These are phyloP conservation scores for Fermentozyma sake DNA, from an alignment of 1,139 yeast genomes.

Conservation along the genomic window DNA sequence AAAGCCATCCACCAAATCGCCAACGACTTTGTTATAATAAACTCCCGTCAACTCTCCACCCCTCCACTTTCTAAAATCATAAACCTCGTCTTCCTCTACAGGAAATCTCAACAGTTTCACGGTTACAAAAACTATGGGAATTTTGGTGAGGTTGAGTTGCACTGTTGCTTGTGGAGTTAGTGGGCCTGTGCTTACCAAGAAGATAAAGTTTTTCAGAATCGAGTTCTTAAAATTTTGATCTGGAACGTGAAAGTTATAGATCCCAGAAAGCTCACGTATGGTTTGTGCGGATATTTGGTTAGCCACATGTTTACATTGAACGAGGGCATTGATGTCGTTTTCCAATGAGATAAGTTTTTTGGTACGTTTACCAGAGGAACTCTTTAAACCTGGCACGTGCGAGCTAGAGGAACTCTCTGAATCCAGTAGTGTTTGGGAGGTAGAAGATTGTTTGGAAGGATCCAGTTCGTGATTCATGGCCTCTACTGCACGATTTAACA, in stretches of 20 bases:
- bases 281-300: slow-evolving; percentile 47
- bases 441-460: slow-evolving; percentile 4
- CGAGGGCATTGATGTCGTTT: slow-evolving; percentile 33
- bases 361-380: slow-evolving; percentile 2
- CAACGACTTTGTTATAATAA: slow-evolving; percentile 43
- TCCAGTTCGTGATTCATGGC: too few species aligned
- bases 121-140: slow-evolving; percentile 49
- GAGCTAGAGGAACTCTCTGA: too few species aligned
- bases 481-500: too few species aligned
- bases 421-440: too few species aligned
- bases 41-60: slow-evolving; percentile 36
- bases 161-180: slow-evolving; percentile 56
- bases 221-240: slow-evolving; percentile 15
- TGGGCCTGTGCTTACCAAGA: slow-evolving; percentile 54
- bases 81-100: slow-evolving; percentile 28
- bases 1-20: slow-evolving; percentile 37
- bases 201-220: slow-evolving; percentile 22
- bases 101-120: slow-evolving; percentile 1
- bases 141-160: slow-evolving; percentile 48
- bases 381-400: slow-evolving; percentile 6
- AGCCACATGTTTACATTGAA: slow-evolving; percentile 56
- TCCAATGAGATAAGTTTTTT: slow-evolving; percentile 15
- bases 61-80: slow-evolving; percentile 33
- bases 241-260: slow-evolving; percentile 40
- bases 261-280: slow-evolving; percentile 57